These are phyloP conservation scores for Paecilomyces sp. DNA, from an alignment of 2,329 filamentous ascomycete species.

Conservation along the genomic window DNA sequence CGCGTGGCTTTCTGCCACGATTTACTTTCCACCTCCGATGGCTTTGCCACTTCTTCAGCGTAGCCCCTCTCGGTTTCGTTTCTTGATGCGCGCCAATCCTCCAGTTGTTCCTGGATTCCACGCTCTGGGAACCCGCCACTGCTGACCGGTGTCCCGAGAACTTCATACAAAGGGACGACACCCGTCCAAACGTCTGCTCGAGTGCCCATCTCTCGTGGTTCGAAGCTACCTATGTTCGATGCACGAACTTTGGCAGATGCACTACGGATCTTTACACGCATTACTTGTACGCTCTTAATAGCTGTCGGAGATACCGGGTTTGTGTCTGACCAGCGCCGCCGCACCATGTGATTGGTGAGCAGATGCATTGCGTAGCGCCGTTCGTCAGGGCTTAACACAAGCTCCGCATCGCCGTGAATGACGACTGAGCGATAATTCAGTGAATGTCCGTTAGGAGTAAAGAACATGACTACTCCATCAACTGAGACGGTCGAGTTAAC, in stretches of 20 bases:
- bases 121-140: not conserved
- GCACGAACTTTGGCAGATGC: slow-evolving; percentile 5
- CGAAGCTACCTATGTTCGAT: slow-evolving; percentile 3
- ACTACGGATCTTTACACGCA: slow-evolving; percentile 3
- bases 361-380: slow-evolving; percentile 6
- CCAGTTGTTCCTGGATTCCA: not conserved
- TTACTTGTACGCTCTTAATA: slow-evolving; percentile 5
- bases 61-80: not conserved
- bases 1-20: not conserved
- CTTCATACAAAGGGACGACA: slow-evolving; percentile 5
- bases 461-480: slow-evolving; percentile 4
- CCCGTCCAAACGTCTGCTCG: slow-evolving; percentile 6
- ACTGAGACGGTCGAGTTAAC: not conserved
- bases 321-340: slow-evolving; percentile 4
- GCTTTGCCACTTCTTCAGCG: not conserved
- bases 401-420: slow-evolving; percentile 3
- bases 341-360: slow-evolving; percentile 7
- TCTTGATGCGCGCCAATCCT: not conserved
- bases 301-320: slow-evolving; percentile 3
- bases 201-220: slow-evolving; percentile 1
- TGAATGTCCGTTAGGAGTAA: slow-evolving; percentile 6
- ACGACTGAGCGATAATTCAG: slow-evolving; percentile 7
- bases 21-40: not conserved
- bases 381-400: slow-evolving; percentile 1
- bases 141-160: slow-evolving; percentile 1